Evolutionary conservation across 768 basidiomycete species (phyloP), one percentile per base, ranked within the genome.

Genomic region (Artomyces pyxidatus): DNA sequence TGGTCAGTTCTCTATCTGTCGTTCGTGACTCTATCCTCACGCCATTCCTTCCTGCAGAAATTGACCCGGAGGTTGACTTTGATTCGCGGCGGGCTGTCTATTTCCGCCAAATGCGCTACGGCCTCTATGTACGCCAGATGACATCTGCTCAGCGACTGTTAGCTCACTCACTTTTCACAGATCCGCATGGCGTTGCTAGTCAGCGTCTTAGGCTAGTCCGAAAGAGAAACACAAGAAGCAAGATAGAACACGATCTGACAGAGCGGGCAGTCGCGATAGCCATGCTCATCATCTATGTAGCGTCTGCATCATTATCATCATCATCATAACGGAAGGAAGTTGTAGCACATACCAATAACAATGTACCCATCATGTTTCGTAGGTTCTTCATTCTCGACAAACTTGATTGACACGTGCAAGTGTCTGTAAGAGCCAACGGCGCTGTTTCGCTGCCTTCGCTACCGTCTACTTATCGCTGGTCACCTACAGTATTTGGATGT

Each of bases 81-180:
- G 95, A 98, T 65, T 87, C 81, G 6, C 80, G 88, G 25, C 79
- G 94, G 10, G 94, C 94, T 2, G 92, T 90, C 19, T 98, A 97
- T 69, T 97, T 98, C 85, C 83, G 95, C 32, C 94, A 97, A 62
- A 97, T 96, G 94, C 83, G 93, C 49, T 95, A 96, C 62, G 95
- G 95, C 40, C 85, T 97, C 53, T 98, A 92, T 63, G 93, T 97
- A 61, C 64, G 94, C n/a, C 81, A n/a, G 42, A 25, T 22, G 5
- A 46, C 29, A 45, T 27, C 27, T 19, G 45, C 16, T 17, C 29
- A 27, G 21, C 27, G 48, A 17, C 9, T 42, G 17, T 21, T 19
- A 10, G 43, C 32, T 43, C 45, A 28, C 27, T 28, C 23, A 29
- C 17, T 45, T 32, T 49, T 52, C 43, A 11, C 53, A 76, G 73